phyloP scores from a whole-genome alignment of 1,139 yeast genomes.

The Yamadazyma dushanensis region DNA sequence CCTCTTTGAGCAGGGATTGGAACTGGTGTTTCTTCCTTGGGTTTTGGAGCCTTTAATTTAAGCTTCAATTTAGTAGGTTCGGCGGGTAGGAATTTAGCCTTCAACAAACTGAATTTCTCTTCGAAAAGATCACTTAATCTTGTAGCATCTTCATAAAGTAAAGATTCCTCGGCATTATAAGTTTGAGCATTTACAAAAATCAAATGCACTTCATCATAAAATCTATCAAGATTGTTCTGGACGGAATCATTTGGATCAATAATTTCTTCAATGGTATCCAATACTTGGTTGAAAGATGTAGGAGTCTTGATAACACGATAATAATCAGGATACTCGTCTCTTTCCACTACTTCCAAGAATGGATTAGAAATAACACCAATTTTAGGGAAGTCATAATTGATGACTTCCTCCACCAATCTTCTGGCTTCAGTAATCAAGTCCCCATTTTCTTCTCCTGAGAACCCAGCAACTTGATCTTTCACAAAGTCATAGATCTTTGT shows the following conservation, averaged over 20 bases:
- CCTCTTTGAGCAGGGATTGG: slow-evolving; percentile 17
- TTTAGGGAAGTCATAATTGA: slow-evolving; percentile 43
- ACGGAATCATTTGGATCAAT: slow-evolving; percentile 27
- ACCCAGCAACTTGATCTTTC: slow-evolving; percentile 36
- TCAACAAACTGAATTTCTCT: slow-evolving; percentile 29
- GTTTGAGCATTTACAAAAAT: slow-evolving; percentile 59
- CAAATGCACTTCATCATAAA: slow-evolving; percentile 47
- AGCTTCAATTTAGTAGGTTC: slow-evolving; percentile 20
- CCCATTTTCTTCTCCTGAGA: slow-evolving; percentile 17
- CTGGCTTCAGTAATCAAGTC: slow-evolving; percentile 26
- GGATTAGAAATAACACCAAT: slow-evolving; percentile 53
- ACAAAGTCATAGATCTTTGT: slow-evolving; percentile 43
- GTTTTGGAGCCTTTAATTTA: slow-evolving; percentile 25
- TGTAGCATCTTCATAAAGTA: slow-evolving; percentile 57
- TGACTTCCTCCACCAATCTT: slow-evolving; percentile 34
- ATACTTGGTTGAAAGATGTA: slow-evolving; percentile 52
- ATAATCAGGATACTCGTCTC: slow-evolving; percentile 60
- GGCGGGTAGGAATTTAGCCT: slow-evolving; percentile 15
- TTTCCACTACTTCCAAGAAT: slow-evolving; percentile 57
- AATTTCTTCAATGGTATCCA: slow-evolving; percentile 41
- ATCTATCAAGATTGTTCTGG: slow-evolving; percentile 45
- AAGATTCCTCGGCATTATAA: slow-evolving; percentile 56
- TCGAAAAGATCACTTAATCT: slow-evolving; percentile 40
- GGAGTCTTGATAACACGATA: slow-evolving; percentile 55
- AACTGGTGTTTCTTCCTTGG: slow-evolving; percentile 19